Conservation (phyloP, 805 yeast genomes). For the Wickerhamiella galacta region DNA sequence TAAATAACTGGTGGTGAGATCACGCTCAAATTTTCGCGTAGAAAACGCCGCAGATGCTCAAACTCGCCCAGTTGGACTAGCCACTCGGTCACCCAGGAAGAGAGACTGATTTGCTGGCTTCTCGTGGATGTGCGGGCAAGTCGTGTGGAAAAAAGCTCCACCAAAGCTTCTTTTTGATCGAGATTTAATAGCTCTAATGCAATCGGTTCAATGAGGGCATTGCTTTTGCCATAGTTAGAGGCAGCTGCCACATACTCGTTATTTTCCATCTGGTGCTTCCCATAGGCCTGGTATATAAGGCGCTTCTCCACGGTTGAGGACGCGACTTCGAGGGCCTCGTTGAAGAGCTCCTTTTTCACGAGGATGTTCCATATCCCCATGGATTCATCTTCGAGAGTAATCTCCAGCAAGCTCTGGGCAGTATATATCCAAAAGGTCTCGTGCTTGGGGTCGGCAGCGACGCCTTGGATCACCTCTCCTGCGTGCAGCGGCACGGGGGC, state of each 20-base stretch:
- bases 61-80: slow-evolving; percentile 20
- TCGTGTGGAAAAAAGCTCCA: slow-evolving; percentile 9
- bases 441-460: slow-evolving; percentile 32
- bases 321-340: slow-evolving; percentile 42
- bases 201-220: slow-evolving; percentile 52
- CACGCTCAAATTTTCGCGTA: slow-evolving; percentile 33
- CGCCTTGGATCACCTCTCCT: slow-evolving; percentile 28
- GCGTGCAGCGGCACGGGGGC: slow-evolving; percentile 8
- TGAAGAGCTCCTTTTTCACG: slow-evolving; percentile 36
- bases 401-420: slow-evolving; percentile 43
- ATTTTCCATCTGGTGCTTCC: slow-evolving; percentile 28
- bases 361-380: slow-evolving; percentile 58
- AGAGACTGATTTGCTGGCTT: slow-evolving; percentile 36
- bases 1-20: slow-evolving; percentile 34
- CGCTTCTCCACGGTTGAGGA: slow-evolving; percentile 24
- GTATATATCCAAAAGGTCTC: slow-evolving; percentile 70
- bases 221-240: slow-evolving; percentile 40
- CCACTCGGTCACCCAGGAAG: slow-evolving; percentile 51
- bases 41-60: slow-evolving; percentile 27
- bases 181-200: slow-evolving; percentile 38
- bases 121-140: slow-evolving; percentile 13
- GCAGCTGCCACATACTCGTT: slow-evolving; percentile 27
- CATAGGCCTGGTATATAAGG: slow-evolving; percentile 37
- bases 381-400: slow-evolving; percentile 47
- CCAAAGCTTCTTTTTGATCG: slow-evolving; percentile 27